Evolutionary conservation across 352 stramenopile genomes (phyloP), one percentile per base, ranked within the genome.

Genomic region (Phytopythium aichiense): DNA sequence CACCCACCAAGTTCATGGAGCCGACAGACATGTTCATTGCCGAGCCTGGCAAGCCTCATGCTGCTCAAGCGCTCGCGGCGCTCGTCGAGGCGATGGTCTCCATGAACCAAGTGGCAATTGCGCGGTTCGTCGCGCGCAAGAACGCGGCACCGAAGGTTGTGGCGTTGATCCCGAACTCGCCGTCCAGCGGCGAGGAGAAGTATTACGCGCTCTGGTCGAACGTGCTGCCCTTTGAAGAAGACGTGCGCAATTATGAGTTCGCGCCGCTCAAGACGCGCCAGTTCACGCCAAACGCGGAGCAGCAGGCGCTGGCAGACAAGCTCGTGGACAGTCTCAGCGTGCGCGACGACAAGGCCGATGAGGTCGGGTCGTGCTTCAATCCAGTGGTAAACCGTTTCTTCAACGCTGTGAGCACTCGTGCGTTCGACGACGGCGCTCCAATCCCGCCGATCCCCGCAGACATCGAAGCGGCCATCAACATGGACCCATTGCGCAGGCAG

Each of bases 71-170:
- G 7, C 69, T 94, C 31, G 78, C 76, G 2, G 82, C 86, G 9
- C 60, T 94, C 22, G 69, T 91, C 40, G 70, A 86, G 40, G 86
- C 71, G 4, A 91, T 93, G 84, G n/a, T 74, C 8, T 65, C 76
- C 22, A 66, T 86, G 35, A 60, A 87, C 18, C 80, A 91, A 23
- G 69, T 91, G 25, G 78, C 79, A 15, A 71, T 94, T 25, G 86
- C 84, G 43, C 86, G 86, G n/a, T 94, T 93, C 52, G 86, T 93
- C 0, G 54, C 74, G 20, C 68, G 79, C 22, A 92, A 92, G 58
- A 94, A 92, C 63, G 84, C 86, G 33, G 80, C 80, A 0, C 84
- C 84, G 1, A 92, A 91, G 64, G 83, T 94, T 35, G 64, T 94
- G 30, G 82, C 80, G 16, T 56, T 94, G 37, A 83, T 94, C 46